Base-by-base conservation (phyloP, 192 early-diverging fungal species). In the Pilobolus umbonatus region DNA sequence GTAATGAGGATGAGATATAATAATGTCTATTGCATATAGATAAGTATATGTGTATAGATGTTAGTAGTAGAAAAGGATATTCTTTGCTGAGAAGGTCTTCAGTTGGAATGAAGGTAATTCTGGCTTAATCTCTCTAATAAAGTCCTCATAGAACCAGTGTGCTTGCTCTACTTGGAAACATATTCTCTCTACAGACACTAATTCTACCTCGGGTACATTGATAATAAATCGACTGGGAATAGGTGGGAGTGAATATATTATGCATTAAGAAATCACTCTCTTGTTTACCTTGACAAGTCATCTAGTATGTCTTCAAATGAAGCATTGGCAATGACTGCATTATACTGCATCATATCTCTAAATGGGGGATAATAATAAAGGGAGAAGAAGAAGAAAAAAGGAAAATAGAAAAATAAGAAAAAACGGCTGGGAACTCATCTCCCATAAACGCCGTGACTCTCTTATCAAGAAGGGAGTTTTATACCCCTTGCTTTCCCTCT, bases 121-220 rank as follows among this genome's bases (percentile, higher is more conserved):
- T 17, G 88, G 81, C 58, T 89, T 87, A 48, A 86, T 68, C 64
- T 93, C 91, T 53, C 95, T 82, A n/a, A 94, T 82, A 82, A 97
- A 96, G 72, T 98, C 96, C 65, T 95, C 92, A 74, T 98, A 98
- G 73, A 90, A 98, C 96, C 96, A 98, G 67, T 96, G 93, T 8
- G 96, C 96, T 72, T 93, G 93, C 68, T 98, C 96, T 30, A 98
- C 96, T 75, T 98, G 96, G 65, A 98, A 98, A 59, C 90, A 95
- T 55, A 98, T 93, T 10, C 96, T 80, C 60, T 93, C 93, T n/a
- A 98, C 84, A n/a, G 91, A 89, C 8, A 85, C 68, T 10, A 96
- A 76, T 74, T 98, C 96, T 71, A 93, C 95, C 32, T 94, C 86
- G 8, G 96, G 96, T 6, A 98, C 87, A 71, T 98, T 98, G 72